Base-by-base conservation (phyloP, 2,329 filamentous ascomycete genomes). In the Zelopaecilomyces penicillatus region DNA sequence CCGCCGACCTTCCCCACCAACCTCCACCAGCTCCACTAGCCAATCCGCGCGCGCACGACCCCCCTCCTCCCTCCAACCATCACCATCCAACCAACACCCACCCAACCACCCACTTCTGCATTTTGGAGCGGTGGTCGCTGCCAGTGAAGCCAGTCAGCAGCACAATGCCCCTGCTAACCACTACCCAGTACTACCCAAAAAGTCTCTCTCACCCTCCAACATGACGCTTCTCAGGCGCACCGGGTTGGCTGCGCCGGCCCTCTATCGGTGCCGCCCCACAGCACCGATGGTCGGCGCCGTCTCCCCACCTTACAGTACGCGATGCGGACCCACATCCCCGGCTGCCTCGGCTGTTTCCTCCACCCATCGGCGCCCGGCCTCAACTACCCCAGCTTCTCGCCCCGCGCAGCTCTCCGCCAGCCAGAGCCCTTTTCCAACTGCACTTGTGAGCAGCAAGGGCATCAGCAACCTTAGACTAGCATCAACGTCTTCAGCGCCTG, bases 171-270 rank as follows among this genome's bases (percentile, higher is more conserved):
- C 19, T 19, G 27, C 37, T 39, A 30, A 39, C 37, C 9, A 11
- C 10, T 9, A 30, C n/a, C 5, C 27, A 39, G 37, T 9, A 30
- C 8, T 29, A 27, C 12, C 30, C 39, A 39, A 30, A 32, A n/a
- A 37, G 37, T 10, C 32, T 37, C 9, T 8, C 33, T 28, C 12
- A 39, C 11, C 34, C 39, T 11, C 8, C 26, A 36, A 6, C 43
- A 62, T 62, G 59, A 29, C 52, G 33, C 39, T 60, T 29, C 43
- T 62, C 11, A 55, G 53, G 26, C 57, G 53, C 9, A 49, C 57
- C 27, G 52, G 52, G 48, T 49, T 57, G 32, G 54, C 51, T 9
- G 41, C 55, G 27, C 52, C 54, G 37, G 48, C 49, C 35, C 35
- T 61, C 32, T 55, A 42, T 37, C 56, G 48, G 45, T 53, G 49